Percentiles rank a stretch among this genome's conserved stretches.
Conservation (phyloP, 441 rosid genomes). For the Populus hybrid region DNA sequence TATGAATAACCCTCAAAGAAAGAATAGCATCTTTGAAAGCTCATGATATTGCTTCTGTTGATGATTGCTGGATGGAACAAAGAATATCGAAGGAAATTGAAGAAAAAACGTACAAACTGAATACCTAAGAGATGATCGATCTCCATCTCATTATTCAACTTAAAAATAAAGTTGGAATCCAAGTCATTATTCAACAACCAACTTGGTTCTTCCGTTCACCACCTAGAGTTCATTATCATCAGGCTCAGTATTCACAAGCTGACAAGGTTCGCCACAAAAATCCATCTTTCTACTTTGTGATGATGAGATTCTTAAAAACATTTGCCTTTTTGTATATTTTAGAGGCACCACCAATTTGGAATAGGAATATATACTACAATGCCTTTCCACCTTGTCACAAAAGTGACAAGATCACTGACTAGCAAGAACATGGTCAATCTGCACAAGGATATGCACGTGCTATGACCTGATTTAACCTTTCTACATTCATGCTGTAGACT, state of each 20-base stretch:
- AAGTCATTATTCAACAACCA: constrained; percentile 53
- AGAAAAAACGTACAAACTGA: constrained; percentile 1
- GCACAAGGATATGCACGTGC: constrained; percentile 37
- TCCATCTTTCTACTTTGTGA: constrained; percentile 51
- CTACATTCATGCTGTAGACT: constrained; percentile 22
- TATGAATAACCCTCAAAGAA: background rate
- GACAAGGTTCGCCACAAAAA: constrained; percentile 78
- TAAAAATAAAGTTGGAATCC: constrained; percentile 50
- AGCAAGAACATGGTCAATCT: constrained; percentile 30
- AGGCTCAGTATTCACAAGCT: constrained; percentile 38
- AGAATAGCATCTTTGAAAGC: constrained; percentile 7
- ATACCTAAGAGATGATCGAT: constrained; percentile 31
- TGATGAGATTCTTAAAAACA: constrained; percentile 56
- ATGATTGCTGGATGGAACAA: background rate
- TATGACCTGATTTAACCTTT: constrained; percentile 23
- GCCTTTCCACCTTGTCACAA: constrained; percentile 30
- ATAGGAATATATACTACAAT: constrained; percentile 55
- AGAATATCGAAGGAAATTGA: constrained; percentile 7
- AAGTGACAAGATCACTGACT: constrained; percentile 29
- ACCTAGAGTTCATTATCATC: constrained; percentile 21
- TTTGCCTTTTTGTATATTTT: constrained; percentile 25
- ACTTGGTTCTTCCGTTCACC: constrained; percentile 20
- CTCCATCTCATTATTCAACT: constrained; percentile 52
- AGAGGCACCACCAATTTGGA: constrained; percentile 54
- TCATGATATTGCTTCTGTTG: background rate